Percentiles rank a stretch among this genome's conserved stretches.
Conservation (phyloP, 2,329 filamentous ascomycete species). For the Aspergillus fischeri region DNA sequence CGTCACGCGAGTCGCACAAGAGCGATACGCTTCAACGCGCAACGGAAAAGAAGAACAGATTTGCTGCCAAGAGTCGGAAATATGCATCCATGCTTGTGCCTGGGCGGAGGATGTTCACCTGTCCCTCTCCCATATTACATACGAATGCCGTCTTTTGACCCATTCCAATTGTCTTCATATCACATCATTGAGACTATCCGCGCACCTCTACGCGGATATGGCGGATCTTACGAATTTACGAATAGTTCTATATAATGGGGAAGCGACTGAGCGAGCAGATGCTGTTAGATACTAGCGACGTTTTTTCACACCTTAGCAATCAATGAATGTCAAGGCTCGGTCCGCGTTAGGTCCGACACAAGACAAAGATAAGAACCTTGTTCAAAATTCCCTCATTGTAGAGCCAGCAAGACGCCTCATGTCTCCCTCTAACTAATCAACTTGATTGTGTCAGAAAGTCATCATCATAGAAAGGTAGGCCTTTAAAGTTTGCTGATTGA, state of each 20-base stretch:
- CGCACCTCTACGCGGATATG: not conserved
- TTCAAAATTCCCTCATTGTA: not conserved
- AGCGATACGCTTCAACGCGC: not conserved
- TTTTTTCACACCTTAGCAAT: not conserved
- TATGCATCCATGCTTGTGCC: not conserved
- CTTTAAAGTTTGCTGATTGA: not conserved
- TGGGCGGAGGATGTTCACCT: not conserved
- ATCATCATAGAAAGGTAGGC: not conserved
- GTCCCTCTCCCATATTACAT: not conserved
- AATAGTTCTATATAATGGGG: not conserved
- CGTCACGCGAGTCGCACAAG: not conserved
- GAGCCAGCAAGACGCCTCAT: not conserved
- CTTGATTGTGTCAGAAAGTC: not conserved
- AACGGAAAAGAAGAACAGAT: not conserved
- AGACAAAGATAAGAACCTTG: not conserved
- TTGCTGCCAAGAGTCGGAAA: not conserved
- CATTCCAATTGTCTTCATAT: not conserved
- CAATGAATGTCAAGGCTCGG: not conserved
- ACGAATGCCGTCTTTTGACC: not conserved
- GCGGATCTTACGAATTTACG: not conserved
- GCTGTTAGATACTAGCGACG: not conserved
- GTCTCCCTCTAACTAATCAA: not conserved
- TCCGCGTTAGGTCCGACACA: not conserved
- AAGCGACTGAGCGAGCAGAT: not conserved
- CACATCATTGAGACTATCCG: too few relatives aligned